Conservation (phyloP, 106 monocot species). For the Dioscorea alata region DNA sequence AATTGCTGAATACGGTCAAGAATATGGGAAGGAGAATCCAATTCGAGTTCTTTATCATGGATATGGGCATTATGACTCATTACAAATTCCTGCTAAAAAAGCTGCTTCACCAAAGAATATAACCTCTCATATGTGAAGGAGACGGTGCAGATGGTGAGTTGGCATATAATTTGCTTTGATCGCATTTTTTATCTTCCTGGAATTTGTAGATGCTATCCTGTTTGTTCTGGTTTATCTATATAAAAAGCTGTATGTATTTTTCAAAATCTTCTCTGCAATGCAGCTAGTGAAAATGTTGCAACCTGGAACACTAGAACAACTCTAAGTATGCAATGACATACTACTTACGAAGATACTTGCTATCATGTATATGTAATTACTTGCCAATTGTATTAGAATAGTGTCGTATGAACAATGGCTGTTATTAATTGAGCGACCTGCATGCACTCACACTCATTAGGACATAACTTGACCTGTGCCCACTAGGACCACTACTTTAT, state of each 20-base stretch:
- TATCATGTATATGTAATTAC: no score
- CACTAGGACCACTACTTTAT: no score
- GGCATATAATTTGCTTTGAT: not conserved
- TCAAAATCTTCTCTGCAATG: not conserved
- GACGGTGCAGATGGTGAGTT: not conserved
- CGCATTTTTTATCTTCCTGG: not conserved
- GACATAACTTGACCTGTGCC: no score
- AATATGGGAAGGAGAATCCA: constrained; percentile 80
- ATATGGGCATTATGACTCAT: constrained; percentile 85
- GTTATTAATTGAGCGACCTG: no score
- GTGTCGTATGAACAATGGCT: no score
- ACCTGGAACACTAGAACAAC: not conserved
- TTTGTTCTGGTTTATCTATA: not conserved
- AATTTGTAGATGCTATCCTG: no score
- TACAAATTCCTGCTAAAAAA: constrained; percentile 60
- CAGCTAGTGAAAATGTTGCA: not conserved
- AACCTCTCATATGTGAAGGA: constrained; percentile 2
- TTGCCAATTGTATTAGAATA: no score
- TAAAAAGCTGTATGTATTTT: not conserved
- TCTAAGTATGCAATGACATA: no score
- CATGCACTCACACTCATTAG: no score
- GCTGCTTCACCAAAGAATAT: constrained; percentile 46
- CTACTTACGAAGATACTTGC: no score
- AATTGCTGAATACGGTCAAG: constrained; percentile 96
- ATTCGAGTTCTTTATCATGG: constrained; percentile 90